Evolutionary conservation across 768 basidiomycete genomes (phyloP).

Genomic region (Butyriboletus loyo): DNA sequence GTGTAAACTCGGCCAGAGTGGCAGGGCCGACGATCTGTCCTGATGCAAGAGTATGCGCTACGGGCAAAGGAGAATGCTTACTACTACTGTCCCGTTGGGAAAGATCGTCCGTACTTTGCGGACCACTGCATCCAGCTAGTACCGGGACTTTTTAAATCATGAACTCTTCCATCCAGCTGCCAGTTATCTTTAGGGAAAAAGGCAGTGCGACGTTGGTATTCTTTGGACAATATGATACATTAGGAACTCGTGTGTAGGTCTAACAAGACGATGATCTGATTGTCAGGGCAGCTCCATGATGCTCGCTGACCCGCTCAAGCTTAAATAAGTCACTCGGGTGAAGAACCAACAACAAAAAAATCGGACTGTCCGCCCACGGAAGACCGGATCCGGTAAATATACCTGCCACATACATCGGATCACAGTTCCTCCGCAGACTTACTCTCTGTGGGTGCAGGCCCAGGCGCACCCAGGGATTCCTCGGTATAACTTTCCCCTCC

Average conservation of each 20-base stretch:
- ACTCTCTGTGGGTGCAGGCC: constrained; percentile 34
- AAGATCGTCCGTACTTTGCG: neutral
- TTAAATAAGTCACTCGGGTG: neutral
- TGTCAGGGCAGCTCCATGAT: too few species aligned
- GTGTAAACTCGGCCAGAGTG: neutral
- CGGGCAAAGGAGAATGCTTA: neutral
- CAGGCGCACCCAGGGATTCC: constrained; percentile 20
- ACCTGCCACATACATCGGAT: neutral
- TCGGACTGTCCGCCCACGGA: neutral
- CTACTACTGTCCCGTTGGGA: too few species aligned
- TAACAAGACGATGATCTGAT: neutral
- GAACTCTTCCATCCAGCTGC: neutral
- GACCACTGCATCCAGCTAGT: neutral
- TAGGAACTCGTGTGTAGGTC: neutral
- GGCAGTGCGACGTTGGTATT: neutral
- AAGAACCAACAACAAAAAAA: neutral
- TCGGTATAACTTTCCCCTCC: constrained; percentile 1
- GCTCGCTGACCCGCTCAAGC: too few species aligned
- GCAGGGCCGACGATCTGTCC: neutral
- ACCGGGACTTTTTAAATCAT: neutral
- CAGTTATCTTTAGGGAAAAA: neutral
- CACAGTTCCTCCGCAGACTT: constrained; percentile 26
- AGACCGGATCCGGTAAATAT: neutral
- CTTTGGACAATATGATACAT: neutral
- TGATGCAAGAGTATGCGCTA: neutral